A percentile compares a stretch with the other conserved stretches of the same genome.
phyloP scores from a whole-genome alignment of 148 eudicot genomes.

The Vaccinium myrtillus region DNA sequence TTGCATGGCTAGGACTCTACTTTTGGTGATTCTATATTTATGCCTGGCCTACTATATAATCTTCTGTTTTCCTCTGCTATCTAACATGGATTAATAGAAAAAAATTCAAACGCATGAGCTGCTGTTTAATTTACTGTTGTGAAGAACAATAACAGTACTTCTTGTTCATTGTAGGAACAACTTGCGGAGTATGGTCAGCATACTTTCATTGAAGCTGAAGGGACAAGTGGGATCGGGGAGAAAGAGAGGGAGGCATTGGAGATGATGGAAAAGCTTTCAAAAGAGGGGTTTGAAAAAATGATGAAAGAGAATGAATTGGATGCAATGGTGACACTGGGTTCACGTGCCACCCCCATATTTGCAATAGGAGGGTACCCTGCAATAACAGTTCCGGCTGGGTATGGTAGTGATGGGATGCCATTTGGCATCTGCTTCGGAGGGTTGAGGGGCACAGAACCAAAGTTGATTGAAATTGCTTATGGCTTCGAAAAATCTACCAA shows the following conservation, averaged over 20 bases:
- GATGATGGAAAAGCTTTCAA: slow-evolving; percentile 11
- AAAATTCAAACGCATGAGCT: not conserved
- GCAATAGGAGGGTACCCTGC: slow-evolving; percentile 51
- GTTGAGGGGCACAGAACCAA: slow-evolving; percentile 34
- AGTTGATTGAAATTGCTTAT: slow-evolving; percentile 44
- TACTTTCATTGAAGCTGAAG: slow-evolving; percentile 30
- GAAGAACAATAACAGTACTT: not conserved
- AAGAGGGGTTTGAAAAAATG: slow-evolving; percentile 36
- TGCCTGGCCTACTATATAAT: not conserved
- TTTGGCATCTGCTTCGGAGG: slow-evolving; percentile 47
- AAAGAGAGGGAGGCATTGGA: slow-evolving; percentile 21
- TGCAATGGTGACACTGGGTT: slow-evolving; percentile 34
- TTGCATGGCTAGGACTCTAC: not conserved
- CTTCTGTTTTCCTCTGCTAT: not conserved
- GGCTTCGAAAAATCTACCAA: slow-evolving; percentile 46
- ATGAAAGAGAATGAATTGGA: slow-evolving; percentile 35
- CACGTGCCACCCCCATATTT: slow-evolving; percentile 21
- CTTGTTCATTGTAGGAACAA: slow-evolving; percentile 25
- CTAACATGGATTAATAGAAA: not conserved
- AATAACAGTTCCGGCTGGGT: slow-evolving; percentile 44
- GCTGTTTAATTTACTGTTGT: no score
- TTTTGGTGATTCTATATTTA: not conserved
- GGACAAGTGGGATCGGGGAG: slow-evolving; percentile 40
- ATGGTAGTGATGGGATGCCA: slow-evolving; percentile 36
- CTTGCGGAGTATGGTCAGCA: slow-evolving; percentile 32